Percentiles rank a stretch among this genome's conserved stretches.
Conservation (phyloP, 805 yeast genomes). For the Yarrowia bubula region DNA sequence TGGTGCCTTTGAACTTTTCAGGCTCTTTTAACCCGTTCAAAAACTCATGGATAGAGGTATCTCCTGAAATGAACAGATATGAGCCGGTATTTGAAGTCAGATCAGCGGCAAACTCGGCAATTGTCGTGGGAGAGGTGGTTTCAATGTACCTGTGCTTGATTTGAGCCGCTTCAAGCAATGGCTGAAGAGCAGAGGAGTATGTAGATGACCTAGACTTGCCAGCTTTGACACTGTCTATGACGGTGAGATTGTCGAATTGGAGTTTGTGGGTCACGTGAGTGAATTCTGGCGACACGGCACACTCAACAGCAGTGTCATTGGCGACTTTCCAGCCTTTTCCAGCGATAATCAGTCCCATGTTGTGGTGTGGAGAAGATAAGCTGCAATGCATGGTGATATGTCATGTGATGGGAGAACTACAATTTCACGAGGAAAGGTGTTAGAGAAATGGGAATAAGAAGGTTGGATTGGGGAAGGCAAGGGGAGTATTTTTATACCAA, state of each 20-base stretch:
- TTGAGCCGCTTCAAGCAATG: constrained; percentile 39
- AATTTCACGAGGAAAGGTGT: no score
- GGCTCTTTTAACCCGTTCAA: constrained; percentile 46
- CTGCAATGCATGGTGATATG: constrained; percentile 1
- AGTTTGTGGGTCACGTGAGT: no score
- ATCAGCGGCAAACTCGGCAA: constrained; percentile 36
- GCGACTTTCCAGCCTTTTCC: constrained; percentile 18
- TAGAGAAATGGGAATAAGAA: no score
- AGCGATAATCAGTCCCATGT: not conserved
- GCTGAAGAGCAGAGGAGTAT: constrained; percentile 38
- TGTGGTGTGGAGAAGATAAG: not conserved
- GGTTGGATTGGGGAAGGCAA: no score
- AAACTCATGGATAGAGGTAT: constrained; percentile 78
- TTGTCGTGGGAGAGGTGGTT: constrained; percentile 37
- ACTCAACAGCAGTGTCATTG: not conserved
- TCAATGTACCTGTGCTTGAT: constrained; percentile 40
- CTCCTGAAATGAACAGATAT: constrained; percentile 69
- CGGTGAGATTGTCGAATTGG: constrained; percentile 37
- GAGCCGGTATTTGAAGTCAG: constrained; percentile 36
- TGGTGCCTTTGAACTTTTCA: constrained; percentile 21
- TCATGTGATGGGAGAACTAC: not conserved
- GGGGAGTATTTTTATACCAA: no score
- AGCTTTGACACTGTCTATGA: constrained; percentile 39
- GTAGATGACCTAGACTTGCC: constrained; percentile 35
- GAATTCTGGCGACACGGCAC: no score